Base-by-base conservation (phyloP, 2,329 filamentous ascomycete species). In the Lachnellula arida region DNA sequence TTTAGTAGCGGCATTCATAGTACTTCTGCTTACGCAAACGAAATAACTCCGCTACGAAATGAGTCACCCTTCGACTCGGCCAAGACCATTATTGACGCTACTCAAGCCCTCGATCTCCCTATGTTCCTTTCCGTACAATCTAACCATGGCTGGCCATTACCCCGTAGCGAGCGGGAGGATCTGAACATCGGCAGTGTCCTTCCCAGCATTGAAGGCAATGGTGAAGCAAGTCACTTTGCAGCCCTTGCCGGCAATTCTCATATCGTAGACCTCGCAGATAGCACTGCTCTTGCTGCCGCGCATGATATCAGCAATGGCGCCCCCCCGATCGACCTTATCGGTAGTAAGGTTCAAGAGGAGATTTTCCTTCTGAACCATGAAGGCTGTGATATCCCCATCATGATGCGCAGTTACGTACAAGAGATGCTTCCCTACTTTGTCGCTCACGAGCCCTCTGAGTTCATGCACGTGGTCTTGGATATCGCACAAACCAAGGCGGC, bases 1-100 rank as follows among this genome's bases (percentile, higher is more conserved):
- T 87, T 85, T 65, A 82, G 82, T 12, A 82, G 83, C 4, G 82
- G 82, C 5, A 78, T 87, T 0, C 82, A 87, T 63, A 79, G 82
- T 19, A 82, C 85, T 1, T 73, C 86, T 51, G 80, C 82, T 0
- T 81, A 85, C 63, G 79, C 80, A 57, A 74, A 81, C 12, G 78
- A 85, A 57, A 84, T 83, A 57, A 70, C 35, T 54, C 69, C n/a
- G 60, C 58, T 7, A 59, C 65, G 22, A 62, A 62, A 44, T 48
- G 22, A 12, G 7, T 44, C 42, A 1, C 42, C 42, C 5, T 12
- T 22, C n/a, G 19, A n/a, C n/a, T 22, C 42, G 1, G 17, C 42
- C 8, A 23, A 23, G 15, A 44, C 22, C 3, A 22, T 44, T 19
- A 44, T 44, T 25, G 42, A 44, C 19, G 42, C 22, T 5, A 44